Evolutionary conservation across 2,329 filamentous ascomycete genomes (phyloP).

Genomic region (Verticillium zaregamsianum): DNA sequence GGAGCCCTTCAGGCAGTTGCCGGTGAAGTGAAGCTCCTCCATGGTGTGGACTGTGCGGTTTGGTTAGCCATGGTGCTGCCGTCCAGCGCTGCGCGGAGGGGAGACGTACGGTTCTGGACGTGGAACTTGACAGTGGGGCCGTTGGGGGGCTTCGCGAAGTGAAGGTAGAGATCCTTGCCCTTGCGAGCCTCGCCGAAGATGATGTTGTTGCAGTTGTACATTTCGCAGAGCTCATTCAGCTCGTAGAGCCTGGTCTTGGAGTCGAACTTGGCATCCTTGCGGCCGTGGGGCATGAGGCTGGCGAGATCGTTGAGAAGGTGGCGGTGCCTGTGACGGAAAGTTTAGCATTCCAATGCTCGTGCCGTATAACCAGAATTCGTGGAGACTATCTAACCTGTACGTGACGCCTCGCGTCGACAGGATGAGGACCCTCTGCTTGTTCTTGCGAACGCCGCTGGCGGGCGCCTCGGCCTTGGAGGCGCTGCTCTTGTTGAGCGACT

Average conservation of each 20-base stretch:
- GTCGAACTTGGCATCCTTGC: conserved; percentile 95
- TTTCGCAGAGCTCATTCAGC: conserved; percentile 69
- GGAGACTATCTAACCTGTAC: conserved; percentile 55
- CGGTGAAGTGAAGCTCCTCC: conserved; percentile 94
- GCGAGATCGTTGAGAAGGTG: conserved; percentile 89
- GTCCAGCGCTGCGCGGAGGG: not conserved
- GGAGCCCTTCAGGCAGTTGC: conserved; percentile 93
- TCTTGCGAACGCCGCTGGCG: conserved; percentile 51
- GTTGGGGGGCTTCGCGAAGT: conserved; percentile 88
- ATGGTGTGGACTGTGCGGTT: conserved; percentile 74
- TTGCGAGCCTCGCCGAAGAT: conserved; percentile 95
- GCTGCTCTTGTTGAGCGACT: conserved; percentile 44
- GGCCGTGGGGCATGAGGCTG: conserved; percentile 82
- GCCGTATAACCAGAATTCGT: not conserved
- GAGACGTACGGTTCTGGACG: conserved; percentile 63
- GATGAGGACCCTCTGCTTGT: conserved; percentile 78
- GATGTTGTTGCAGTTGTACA: conserved; percentile 89
- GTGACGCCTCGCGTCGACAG: conserved; percentile 91
- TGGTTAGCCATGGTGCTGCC: conserved; percentile 15
- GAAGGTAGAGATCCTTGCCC: conserved; percentile 89
- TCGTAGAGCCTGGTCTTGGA: conserved; percentile 85
- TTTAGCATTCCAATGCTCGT: not conserved
- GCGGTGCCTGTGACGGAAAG: conserved; percentile 61
- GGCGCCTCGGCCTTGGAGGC: conserved; percentile 40
- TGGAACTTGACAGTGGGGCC: conserved; percentile 63